These are phyloP conservation scores for Globisporangium iwayamae DNA, from an alignment of 352 stramenopile genomes.

Conservation along the genomic window DNA sequence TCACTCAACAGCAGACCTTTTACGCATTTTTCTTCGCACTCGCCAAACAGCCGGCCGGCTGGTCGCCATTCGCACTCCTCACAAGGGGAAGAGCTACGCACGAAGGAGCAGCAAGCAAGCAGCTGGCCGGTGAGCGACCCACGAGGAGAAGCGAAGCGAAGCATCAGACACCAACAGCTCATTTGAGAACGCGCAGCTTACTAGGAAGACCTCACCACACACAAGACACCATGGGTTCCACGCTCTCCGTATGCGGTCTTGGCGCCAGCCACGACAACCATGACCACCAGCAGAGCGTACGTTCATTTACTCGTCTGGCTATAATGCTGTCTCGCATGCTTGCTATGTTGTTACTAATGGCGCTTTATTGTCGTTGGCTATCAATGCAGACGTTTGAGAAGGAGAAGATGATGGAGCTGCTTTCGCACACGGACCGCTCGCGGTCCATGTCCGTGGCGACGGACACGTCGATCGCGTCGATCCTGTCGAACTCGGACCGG, in stretches of 20 bases:
- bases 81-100: neutral
- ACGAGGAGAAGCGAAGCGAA: neutral
- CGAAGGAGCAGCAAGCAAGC: neutral
- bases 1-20: neutral
- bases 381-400: constrained; percentile 10
- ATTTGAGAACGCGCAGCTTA: constrained; percentile 5
- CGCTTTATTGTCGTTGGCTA: neutral
- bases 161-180: neutral
- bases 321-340: neutral
- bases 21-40: neutral
- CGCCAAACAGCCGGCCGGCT: neutral
- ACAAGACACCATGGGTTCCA: constrained; percentile 25
- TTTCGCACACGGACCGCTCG: constrained; percentile 21
- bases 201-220: constrained; percentile 1
- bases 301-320: neutral
- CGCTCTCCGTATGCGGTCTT: constrained; percentile 41
- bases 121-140: neutral
- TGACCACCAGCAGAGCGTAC: constrained; percentile 23
- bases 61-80: neutral
- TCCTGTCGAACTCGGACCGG: constrained; percentile 53
- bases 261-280: constrained; percentile 13
- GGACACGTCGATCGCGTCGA: constrained; percentile 54
- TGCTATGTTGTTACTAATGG: neutral
- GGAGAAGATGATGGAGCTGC: constrained; percentile 30
- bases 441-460: constrained; percentile 36